phyloP scores from a whole-genome alignment of 108 stramenopile genomes.

The Seminavis robusta region DNA sequence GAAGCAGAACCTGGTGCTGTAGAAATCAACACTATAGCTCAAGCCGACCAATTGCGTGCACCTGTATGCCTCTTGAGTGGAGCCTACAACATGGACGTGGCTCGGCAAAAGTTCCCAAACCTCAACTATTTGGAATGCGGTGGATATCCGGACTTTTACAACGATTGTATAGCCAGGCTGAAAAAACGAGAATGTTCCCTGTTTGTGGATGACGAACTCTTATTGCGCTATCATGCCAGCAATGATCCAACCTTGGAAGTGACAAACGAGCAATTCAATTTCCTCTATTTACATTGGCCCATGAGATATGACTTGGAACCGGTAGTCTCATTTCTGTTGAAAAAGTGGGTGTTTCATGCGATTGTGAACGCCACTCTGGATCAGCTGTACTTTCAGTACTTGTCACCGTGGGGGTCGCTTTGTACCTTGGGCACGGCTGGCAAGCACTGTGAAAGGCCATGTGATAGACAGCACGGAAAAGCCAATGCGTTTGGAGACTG shows the following conservation, averaged over 20 bases:
- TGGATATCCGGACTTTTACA: too few species aligned
- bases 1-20: background rate
- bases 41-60: background rate
- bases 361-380: constrained; percentile 1
- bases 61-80: background rate
- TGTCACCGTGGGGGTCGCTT: constrained; percentile 2
- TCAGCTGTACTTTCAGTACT: constrained; percentile 12
- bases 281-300: background rate
- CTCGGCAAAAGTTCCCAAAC: background rate
- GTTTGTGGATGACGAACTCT: background rate
- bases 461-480: constrained; percentile 4
- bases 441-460: constrained; percentile 6
- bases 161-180: background rate
- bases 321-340: background rate
- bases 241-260: background rate
- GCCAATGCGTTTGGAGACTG: constrained; percentile 5
- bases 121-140: background rate
- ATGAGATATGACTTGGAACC: constrained; percentile 3
- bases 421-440: constrained; percentile 17
- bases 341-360: constrained; percentile 11
- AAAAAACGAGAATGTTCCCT: background rate
- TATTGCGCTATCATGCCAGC: background rate
- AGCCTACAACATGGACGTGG: background rate
- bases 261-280: background rate
- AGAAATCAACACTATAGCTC: constrained; percentile 1